These are phyloP conservation scores for Chaetomium olivaceum DNA, from an alignment of 2,329 filamentous ascomycete genomes.

Conservation along the genomic window DNA sequence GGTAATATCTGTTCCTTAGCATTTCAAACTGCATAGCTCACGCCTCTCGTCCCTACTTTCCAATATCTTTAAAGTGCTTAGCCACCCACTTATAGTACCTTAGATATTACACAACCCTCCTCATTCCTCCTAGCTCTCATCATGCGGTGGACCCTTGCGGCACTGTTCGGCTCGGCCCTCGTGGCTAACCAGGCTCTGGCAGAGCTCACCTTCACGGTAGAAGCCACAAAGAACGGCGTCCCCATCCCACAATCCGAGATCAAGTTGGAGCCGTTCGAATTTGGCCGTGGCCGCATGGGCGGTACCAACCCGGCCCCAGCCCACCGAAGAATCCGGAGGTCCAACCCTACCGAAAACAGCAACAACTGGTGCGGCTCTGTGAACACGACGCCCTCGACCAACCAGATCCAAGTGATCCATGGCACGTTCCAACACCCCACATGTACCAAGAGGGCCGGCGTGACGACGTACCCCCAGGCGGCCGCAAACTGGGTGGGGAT, in stretches of 20 bases:
- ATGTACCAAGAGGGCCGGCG: constrained; percentile 26
- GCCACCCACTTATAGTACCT: constrained; percentile 7
- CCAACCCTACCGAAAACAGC: constrained; percentile 25
- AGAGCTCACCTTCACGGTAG: constrained; percentile 29
- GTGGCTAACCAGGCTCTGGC: constrained; percentile 20
- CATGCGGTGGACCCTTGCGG: constrained; percentile 28
- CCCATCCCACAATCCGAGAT: constrained; percentile 31
- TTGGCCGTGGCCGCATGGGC: constrained; percentile 18
- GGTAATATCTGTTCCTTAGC: neutral
- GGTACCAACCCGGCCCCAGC: neutral
- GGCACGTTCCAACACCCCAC: constrained; percentile 31
- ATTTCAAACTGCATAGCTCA: neutral
- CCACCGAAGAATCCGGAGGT: constrained; percentile 16
- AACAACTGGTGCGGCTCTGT: constrained; percentile 36
- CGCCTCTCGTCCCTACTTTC: neutral
- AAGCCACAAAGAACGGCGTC: constrained; percentile 30
- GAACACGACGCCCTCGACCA: constrained; percentile 23
- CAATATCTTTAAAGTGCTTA: neutral
- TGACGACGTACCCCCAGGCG: constrained; percentile 30
- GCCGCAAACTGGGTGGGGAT: constrained; percentile 34
- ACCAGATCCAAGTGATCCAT: constrained; percentile 31
- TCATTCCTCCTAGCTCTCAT: neutral
- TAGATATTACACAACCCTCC: constrained; percentile 17
- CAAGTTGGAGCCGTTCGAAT: constrained; percentile 28
- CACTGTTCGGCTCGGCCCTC: constrained; percentile 26